Conservation (phyloP, 2,329 filamentous ascomycete genomes). For the Leptographium lundbergii region DNA sequence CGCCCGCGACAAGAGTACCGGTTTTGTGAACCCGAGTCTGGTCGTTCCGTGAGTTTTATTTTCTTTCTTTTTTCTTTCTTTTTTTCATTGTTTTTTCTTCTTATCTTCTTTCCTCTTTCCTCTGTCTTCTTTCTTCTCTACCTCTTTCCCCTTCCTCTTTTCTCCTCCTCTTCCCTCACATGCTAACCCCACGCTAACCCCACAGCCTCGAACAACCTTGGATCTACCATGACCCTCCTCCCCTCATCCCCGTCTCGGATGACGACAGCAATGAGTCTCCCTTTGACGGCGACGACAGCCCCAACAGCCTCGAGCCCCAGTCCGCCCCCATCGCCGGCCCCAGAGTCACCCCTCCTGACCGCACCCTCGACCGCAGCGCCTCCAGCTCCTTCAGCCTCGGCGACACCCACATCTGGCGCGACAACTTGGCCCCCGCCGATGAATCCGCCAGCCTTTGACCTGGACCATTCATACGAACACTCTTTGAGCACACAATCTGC, state of each 20-base stretch:
- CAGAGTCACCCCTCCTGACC: not conserved
- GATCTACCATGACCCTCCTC: conserved; percentile 48
- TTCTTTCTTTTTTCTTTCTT: not conserved
- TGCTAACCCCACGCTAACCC: not conserved
- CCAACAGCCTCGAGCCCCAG: not conserved
- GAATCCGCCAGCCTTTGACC: not conserved
- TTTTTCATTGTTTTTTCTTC: conserved; percentile 30
- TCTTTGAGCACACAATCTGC: not conserved
- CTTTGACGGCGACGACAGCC: not conserved
- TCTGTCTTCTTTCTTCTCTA: not conserved
- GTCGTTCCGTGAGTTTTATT: conserved; percentile 43
- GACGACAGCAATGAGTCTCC: conserved; percentile 6
- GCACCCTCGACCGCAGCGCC: conserved; percentile 21
- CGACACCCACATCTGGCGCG: conserved; percentile 37
- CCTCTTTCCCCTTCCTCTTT: conserved; percentile 29
- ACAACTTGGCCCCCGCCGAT: conserved; percentile 7
- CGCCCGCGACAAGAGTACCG: conserved; percentile 53
- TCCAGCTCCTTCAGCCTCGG: conserved; percentile 34
- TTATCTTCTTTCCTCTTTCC: conserved; percentile 21
- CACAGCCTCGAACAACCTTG: conserved; percentile 54
- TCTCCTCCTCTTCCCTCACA: conserved; percentile 25
- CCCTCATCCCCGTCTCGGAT: conserved; percentile 15
- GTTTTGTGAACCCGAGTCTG: conserved; percentile 68
- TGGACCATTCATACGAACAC: not conserved
- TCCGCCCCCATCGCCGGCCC: not conserved